Conservation (phyloP, 306 rosid species). For the Prunus padus region DNA sequence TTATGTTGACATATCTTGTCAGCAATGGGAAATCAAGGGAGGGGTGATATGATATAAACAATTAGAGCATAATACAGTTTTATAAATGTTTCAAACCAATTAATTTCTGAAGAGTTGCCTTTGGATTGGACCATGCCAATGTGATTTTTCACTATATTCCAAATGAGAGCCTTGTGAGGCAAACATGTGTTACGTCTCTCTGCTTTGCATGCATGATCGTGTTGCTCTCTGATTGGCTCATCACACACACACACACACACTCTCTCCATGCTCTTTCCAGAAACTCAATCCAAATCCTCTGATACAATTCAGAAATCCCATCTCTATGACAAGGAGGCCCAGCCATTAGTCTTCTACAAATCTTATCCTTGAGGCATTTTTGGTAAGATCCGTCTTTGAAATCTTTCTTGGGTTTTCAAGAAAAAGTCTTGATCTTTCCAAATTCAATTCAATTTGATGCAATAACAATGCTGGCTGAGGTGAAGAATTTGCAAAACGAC, state of each 20-base stretch:
- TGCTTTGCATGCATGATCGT: constrained; percentile 23
- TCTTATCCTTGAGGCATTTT: background rate
- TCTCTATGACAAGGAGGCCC: background rate
- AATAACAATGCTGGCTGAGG: constrained; percentile 5
- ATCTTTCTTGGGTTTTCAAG: background rate
- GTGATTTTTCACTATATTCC: background rate
- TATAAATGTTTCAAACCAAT: no score
- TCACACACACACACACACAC: background rate
- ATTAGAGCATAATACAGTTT: no score
- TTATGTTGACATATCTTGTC: no score
- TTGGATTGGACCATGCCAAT: background rate
- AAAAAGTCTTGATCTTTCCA: background rate
- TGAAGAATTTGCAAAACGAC: background rate
- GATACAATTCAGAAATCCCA: background rate
- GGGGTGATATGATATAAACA: no score
- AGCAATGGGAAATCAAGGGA: no score
- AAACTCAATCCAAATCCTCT: background rate
- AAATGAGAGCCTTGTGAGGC: background rate
- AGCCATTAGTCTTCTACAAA: background rate
- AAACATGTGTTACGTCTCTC: constrained; percentile 21
- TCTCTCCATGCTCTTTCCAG: background rate
- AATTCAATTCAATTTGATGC: background rate
- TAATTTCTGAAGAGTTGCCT: background rate
- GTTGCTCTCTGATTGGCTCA: constrained; percentile 5
- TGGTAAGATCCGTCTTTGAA: background rate